phyloP scores from a whole-genome alignment of 2,329 filamentous ascomycete species.

The Trichophyton mentagrophytes region DNA sequence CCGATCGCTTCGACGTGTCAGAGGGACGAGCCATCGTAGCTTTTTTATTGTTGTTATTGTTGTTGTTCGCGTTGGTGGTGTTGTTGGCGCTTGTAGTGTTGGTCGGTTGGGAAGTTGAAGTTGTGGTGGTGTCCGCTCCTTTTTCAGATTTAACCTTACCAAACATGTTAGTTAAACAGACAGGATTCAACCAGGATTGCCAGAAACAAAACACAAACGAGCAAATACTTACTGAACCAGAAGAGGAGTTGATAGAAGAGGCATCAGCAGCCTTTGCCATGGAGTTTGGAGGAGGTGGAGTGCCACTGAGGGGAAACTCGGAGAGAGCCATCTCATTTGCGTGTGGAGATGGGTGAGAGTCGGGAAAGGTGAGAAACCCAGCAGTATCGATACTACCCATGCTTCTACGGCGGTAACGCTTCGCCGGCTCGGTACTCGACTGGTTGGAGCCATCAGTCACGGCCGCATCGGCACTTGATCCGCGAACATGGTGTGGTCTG shows the following conservation, averaged over 20 bases:
- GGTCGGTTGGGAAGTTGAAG: neutral
- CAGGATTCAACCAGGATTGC: too few relatives aligned
- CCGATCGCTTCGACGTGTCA: constrained; percentile 53
- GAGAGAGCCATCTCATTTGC: constrained; percentile 6
- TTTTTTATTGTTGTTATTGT: neutral
- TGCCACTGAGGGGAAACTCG: neutral
- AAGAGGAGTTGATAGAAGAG: neutral
- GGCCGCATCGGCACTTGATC: constrained; percentile 57
- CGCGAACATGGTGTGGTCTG: constrained; percentile 38
- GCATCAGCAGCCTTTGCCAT: neutral
- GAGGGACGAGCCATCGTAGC: constrained; percentile 29
- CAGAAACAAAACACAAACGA: neutral
- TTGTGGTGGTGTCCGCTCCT: neutral
- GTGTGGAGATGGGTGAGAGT: constrained; percentile 20
- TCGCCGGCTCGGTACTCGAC: constrained; percentile 50
- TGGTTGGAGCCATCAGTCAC: constrained; percentile 42
- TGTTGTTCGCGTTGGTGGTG: neutral
- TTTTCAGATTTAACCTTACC: neutral
- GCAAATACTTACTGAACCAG: neutral
- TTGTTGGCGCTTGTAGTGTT: neutral
- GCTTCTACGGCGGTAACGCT: constrained; percentile 69
- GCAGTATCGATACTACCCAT: constrained; percentile 52
- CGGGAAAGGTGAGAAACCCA: constrained; percentile 23
- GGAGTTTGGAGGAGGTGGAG: neutral
- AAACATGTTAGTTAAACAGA: neutral